phyloP scores from a whole-genome alignment of 768 basidiomycete species.

The Leucosporidium yakuticum region DNA sequence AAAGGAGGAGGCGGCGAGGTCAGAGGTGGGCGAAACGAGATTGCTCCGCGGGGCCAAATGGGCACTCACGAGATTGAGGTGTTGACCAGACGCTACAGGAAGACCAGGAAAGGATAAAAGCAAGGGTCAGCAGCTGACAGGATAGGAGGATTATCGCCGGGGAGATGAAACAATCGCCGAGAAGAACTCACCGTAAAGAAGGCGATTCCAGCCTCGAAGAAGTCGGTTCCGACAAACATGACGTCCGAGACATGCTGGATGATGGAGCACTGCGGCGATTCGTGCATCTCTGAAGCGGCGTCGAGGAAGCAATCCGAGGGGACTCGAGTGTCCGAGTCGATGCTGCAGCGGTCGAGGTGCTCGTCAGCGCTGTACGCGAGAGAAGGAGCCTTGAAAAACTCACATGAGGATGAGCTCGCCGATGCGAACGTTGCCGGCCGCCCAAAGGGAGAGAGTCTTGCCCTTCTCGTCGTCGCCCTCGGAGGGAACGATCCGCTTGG shows the following conservation, averaged over 20 bases:
- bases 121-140: too few species aligned
- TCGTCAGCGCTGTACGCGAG: too few species aligned
- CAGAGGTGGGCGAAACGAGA: too few species aligned
- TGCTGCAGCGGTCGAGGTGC: constrained; percentile 29
- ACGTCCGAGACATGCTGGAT: constrained; percentile 88
- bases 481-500: constrained; percentile 51
- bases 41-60: too few species aligned
- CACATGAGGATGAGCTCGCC: constrained; percentile 68
- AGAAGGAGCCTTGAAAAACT: neutral
- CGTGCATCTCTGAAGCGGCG: constrained; percentile 75
- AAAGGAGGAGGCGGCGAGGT: constrained; percentile 50
- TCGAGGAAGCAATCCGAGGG: constrained; percentile 87
- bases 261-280: constrained; percentile 77
- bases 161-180: too few species aligned
- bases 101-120: constrained; percentile 35
- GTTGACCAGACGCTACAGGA: constrained; percentile 58
- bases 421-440: constrained; percentile 63
- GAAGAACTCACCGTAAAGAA: constrained; percentile 61
- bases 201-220: constrained; percentile 84
- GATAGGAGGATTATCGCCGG: too few species aligned
- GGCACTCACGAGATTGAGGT: constrained; percentile 39
- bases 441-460: constrained; percentile 58
- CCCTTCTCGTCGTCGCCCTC: constrained; percentile 69
- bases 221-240: constrained; percentile 80
- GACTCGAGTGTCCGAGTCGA: constrained; percentile 73